Base-by-base conservation (phyloP, 2,329 filamentous ascomycete genomes). In the Canariomyces notabilis region DNA sequence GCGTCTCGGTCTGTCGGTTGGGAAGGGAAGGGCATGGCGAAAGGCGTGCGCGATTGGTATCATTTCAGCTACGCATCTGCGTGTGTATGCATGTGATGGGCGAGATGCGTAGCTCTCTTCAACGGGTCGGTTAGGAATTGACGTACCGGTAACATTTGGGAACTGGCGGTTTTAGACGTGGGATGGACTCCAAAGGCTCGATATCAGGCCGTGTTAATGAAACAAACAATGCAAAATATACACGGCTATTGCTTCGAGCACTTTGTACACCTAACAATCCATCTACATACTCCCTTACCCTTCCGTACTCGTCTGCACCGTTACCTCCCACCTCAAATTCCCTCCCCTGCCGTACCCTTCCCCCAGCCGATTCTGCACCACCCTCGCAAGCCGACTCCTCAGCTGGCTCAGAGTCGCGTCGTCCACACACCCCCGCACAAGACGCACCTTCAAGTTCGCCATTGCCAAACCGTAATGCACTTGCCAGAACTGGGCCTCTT, bases 401-500 rank as follows among this genome's bases (percentile, higher is more conserved):
- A 97, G 67, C 58, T 84, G 85, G 48, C 76, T 75, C 49, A 94
- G 70, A 5, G 83, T 78, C 12, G 84, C 79, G 51, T 93, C 88
- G 35, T 86, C 82, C 37, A 67, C 72, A 4, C 83, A 84, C 8
- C 22, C 42, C 11, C 69, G 72, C 4, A 70, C 64, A 20, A 95
- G 79, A 49, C 83, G 78, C 16, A 98, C 67, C 65, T 89, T 94
- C 55, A 98, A 66, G 62, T 94, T 96, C 7, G 93, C 93, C 85
- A 97, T 95, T 61, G 89, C 95, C 33, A 97, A 74, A 2, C 91
- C 90, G 64, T 97, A 96, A 67, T 98, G 93, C 12, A 96, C 93
- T 70, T 98, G 93, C 93, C 93, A 98, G 66, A 98, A 95, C 62
- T 89, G 83, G 2, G 90, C 91, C 60, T 96, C 90, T 48, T 96